Evolutionary conservation across 306 rosid genomes (phyloP).

Genomic region (Quercus ilex): DNA sequence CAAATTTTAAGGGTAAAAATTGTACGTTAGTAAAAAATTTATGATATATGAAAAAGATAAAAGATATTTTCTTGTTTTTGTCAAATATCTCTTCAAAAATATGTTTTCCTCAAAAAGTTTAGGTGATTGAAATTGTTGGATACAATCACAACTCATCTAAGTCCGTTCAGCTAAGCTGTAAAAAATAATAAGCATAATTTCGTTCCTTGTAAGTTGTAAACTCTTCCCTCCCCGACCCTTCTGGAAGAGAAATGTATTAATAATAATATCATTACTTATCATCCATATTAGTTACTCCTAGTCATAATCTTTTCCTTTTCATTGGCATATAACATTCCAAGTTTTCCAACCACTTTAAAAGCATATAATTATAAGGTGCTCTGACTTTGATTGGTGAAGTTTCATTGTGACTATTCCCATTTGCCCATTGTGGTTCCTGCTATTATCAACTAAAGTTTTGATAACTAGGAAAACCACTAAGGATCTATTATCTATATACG

Average conservation of each 20-base stretch:
- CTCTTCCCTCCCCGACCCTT: too few species aligned
- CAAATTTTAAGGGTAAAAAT: too few species aligned
- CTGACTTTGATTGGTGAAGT: not conserved
- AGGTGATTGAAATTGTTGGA: not conserved
- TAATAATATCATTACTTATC: not conserved
- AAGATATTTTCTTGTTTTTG: not conserved
- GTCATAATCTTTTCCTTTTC: not conserved
- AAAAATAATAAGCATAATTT: too few species aligned
- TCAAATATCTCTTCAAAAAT: not conserved
- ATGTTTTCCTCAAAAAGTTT: not conserved
- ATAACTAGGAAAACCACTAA: not conserved
- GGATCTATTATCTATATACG: not conserved
- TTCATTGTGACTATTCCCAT: not conserved
- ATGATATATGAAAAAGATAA: not conserved
- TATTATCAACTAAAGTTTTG: not conserved
- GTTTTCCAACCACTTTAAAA: not conserved
- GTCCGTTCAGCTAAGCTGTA: too few species aligned
- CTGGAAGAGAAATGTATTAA: too few species aligned
- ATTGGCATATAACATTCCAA: not conserved
- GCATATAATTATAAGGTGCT: not conserved
- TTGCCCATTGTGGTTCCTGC: not conserved
- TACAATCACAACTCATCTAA: not conserved
- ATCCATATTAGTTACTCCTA: not conserved
- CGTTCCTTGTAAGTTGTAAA: too few species aligned
- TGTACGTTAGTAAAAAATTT: too few species aligned